Evolutionary conservation across 1,139 yeast species (phyloP), one percentile per base, ranked within the genome.

Genomic region (Candida sp.): DNA sequence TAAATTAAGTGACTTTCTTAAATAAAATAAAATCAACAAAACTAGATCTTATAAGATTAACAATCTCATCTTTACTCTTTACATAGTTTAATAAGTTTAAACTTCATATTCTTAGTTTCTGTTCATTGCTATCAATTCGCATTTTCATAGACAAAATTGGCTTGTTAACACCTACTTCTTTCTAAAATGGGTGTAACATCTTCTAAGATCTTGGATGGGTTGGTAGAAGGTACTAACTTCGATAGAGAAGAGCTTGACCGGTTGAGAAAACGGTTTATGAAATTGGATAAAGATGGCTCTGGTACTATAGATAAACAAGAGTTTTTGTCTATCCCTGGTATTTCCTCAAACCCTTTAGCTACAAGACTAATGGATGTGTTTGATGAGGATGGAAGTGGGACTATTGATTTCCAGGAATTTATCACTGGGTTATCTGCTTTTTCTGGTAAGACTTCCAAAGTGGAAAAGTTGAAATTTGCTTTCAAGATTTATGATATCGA

Each of bases 401-500:
- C 86, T 48, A 89, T 95, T 38, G 99, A 95, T 61, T 93, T 95
- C 66, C 93, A 89, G 61, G 99, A 95, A 66, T 95, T 95, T 61
- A 87, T 95, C 42, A 75, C 86, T 2, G 97, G 97, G 1, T 71
- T 95, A 38, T 86, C 96, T 5, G 93, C 95, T 2, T 95, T 95
- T 58, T 86, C 96, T 47, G 88, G 95, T n/a, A 84, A 87, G 57
- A 89, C 96, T 1, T 79, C 86, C 38, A 82, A 82, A 48, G 85
- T 82, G 43, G 98, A 90, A 52, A 93, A 93, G 64, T 73, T 93
- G 49, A 75, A 73, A 59, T 93, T 95, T 72, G 95, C 97, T 22
- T 95, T 95, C 68, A 87, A 84, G 58, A 89, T 95, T 19, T 95
- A 93, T 59, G 99, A 95, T 60, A 90, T 95, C 51, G 99, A 95